Conservation (phyloP, 495 filamentous ascomycete genomes). For the Daldinia grandis region DNA sequence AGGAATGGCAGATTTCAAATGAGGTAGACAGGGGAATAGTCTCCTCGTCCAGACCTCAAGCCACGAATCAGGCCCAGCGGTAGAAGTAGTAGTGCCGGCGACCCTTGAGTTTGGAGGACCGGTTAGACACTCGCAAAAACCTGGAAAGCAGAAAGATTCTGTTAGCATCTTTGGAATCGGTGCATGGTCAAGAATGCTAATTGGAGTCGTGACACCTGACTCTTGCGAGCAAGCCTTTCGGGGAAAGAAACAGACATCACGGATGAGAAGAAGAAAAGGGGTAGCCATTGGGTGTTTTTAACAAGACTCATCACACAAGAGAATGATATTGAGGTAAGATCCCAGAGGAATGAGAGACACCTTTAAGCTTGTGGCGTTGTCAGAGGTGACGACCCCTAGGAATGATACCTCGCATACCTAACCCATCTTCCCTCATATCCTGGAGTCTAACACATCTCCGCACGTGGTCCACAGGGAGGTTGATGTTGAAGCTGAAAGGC, state of each 20-base stretch:
- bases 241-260: conserved; percentile 11
- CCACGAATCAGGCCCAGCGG: conserved; percentile 32
- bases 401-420: conserved; percentile 40
- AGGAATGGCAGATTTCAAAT: conserved; percentile 32
- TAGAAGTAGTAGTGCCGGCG: conserved; percentile 21
- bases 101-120: conserved; percentile 24
- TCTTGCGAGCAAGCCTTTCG: not conserved
- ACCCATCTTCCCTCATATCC: conserved; percentile 21
- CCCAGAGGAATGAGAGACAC: conserved; percentile 45
- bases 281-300: conserved; percentile 22
- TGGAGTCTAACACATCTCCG: conserved; percentile 10
- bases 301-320: conserved; percentile 14
- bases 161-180: conserved; percentile 45
- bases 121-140: conserved; percentile 36
- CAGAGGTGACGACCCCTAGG: conserved; percentile 40
- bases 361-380: conserved; percentile 41
- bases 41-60: conserved; percentile 36
- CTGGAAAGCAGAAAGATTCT: conserved; percentile 35
- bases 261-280: not conserved
- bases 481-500: conserved; percentile 17
- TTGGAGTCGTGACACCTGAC: not conserved
- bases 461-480: conserved; percentile 27
- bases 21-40: conserved; percentile 45
- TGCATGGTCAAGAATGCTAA: conserved; percentile 28
- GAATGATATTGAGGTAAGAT: conserved; percentile 16